Evolutionary conservation across 2,329 filamentous ascomycete species (phyloP).

Genomic region (Xylariaceae sp.): DNA sequence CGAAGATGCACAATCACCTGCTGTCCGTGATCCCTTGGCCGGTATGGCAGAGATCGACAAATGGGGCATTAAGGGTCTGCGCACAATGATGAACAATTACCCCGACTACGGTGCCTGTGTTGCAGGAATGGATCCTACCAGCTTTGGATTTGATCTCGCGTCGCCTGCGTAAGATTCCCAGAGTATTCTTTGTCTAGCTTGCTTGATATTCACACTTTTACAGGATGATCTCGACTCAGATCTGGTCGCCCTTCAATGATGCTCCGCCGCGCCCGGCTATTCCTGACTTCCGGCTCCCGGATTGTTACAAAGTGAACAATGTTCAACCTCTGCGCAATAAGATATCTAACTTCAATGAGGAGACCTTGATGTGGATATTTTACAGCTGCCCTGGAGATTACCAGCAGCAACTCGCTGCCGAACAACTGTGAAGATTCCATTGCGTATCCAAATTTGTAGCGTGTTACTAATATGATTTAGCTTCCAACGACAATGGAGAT

Average conservation of each 20-base stretch:
- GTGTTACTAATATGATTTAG: conserved; percentile 35
- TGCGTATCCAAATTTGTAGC: background rate
- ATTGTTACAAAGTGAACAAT: conserved; percentile 64
- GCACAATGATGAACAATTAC: conserved; percentile 60
- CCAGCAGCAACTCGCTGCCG: conserved; percentile 60
- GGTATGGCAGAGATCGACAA: conserved; percentile 61
- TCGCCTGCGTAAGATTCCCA: conserved; percentile 51
- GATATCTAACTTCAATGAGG: conserved; percentile 63
- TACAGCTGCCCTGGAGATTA: conserved; percentile 61
- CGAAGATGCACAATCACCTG: conserved; percentile 38
- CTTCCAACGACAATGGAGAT: conserved; percentile 62
- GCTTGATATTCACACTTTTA: conserved; percentile 17
- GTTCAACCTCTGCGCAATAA: conserved; percentile 62
- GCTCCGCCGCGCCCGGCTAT: conserved; percentile 54
- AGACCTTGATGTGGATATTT: conserved; percentile 66
- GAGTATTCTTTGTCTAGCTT: background rate
- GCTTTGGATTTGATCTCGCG: conserved; percentile 55
- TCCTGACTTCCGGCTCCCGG: conserved; percentile 55
- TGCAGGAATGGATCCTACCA: conserved; percentile 54
- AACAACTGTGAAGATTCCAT: conserved; percentile 51
- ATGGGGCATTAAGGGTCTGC: conserved; percentile 61
- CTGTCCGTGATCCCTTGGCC: conserved; percentile 54
- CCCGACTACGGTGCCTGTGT: conserved; percentile 60
- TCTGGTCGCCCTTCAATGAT: conserved; percentile 60
- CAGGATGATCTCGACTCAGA: conserved; percentile 55